A percentile compares a stretch with the other conserved stretches of the same genome.
These are phyloP conservation scores for Saccharomyces pastorianus DNA, from an alignment of 1,139 yeast genomes.

Conservation along the genomic window DNA sequence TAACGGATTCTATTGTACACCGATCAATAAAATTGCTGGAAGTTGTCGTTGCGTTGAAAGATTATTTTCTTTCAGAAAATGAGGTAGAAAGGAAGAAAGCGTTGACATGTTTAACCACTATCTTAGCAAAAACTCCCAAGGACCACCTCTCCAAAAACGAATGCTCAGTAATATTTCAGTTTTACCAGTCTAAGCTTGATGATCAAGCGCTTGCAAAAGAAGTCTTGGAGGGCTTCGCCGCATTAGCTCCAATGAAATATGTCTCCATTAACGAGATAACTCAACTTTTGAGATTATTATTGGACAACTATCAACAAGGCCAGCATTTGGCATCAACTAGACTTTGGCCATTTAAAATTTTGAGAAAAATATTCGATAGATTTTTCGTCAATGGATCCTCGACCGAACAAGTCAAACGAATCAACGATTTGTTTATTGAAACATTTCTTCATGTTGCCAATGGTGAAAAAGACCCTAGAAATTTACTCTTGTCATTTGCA, in stretches of 20 bases:
- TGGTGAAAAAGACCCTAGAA: constrained; percentile 93
- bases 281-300: constrained; percentile 37
- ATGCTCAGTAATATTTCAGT: constrained; percentile 56
- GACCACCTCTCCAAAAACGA: constrained; percentile 51
- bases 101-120: constrained; percentile 49
- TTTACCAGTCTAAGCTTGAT: constrained; percentile 56
- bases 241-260: constrained; percentile 43
- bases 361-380: constrained; percentile 34
- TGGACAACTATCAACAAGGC: constrained; percentile 48
- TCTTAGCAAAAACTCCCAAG: constrained; percentile 37
- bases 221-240: constrained; percentile 48
- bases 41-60: constrained; percentile 49
- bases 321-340: constrained; percentile 61
- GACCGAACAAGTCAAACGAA: constrained; percentile 14
- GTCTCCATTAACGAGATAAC: constrained; percentile 33
- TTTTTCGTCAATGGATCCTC: not conserved
- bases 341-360: constrained; percentile 47
- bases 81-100: constrained; percentile 38
- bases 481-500: constrained; percentile 62
- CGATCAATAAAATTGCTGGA: constrained; percentile 41
- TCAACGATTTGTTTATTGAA: constrained; percentile 36
- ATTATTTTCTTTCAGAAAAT: constrained; percentile 60
- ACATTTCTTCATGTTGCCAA: constrained; percentile 61
- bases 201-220: constrained; percentile 51
- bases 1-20: constrained; percentile 31